Base-by-base conservation (phyloP, 306 rosid species). In the Senna siamea region DNA sequence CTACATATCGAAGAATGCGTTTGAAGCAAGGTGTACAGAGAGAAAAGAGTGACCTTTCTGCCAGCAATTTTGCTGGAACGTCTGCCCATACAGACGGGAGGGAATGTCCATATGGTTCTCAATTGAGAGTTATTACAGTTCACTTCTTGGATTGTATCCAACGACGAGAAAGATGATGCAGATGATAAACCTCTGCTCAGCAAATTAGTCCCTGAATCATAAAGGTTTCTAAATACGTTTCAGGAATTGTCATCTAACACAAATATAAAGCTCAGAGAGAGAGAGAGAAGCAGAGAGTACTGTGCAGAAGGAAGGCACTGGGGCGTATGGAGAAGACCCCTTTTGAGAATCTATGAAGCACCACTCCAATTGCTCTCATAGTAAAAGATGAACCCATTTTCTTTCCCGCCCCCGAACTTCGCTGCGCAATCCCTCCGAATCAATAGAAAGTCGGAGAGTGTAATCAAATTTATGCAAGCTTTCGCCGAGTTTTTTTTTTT, bases 31-130 rank as follows among this genome's bases (percentile, higher is more conserved):
- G 43, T 4, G 2, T 2, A 32, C 4, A 41, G 8, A 11, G 0
- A 69, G 28, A 55, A 6, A 43, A 44, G 38, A 59, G 56, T 0
- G 28, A 89, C 98, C 98, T 91, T 93, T 86, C 98, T 75, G 46
- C 97, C 94, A n/a, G 96, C 98, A 32, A 93, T 91, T 80, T 91
- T 93, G 86, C 89, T 38, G 74, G 98, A 93, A 69, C 98, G 97
- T 56, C 97, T 84, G 43, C 98, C 98, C 98, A 93, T 89, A 71
- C 83, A 89, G 69, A 91, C 76, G 52, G 92, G 90, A 78, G 87
- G 72, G 78, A 72, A 70, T 43, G 91, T 81, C 87, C 86, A 80
- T 76, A 93, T 85, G 66, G 61, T 81, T 78, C 88, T 84, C 11
- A 51, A 44, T 62, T 37, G 71, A 78, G 41, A 64, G 22, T 73